Evolutionary conservation across 768 basidiomycete species (phyloP), one percentile per base, ranked within the genome.

Genomic region (Imleria badia): DNA sequence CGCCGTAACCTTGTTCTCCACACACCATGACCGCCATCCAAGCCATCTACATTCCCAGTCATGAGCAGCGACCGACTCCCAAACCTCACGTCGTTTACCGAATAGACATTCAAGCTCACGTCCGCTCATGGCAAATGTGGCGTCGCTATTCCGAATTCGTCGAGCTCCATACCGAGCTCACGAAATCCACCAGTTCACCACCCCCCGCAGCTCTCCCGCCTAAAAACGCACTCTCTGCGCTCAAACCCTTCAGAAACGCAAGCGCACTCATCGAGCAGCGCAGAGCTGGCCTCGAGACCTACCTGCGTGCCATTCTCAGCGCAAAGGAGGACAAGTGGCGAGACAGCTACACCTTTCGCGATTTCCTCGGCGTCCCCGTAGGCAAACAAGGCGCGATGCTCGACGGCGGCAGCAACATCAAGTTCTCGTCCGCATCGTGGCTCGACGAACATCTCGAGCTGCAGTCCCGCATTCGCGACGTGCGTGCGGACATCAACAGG

Each of bases 111-210:
- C 84, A 89, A 61, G 93, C 93, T 7, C 85, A 91, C 51, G 90
- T 94, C 29, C 86, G 91, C 56, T 87, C 91, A 67, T 98, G 95
- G 94, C 84, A 88, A 53, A 90, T 97, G 80, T 91, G 89, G 85
- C 79, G 89, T 54, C 89, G 96, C 46, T 98, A 98, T 75, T 94
- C 92, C 40, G 94, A 97, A 73, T 98, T 98, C 73, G 85, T 82
- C 66, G 86, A 91, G 63, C 84, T 98, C 8, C 82, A 95, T 70
- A 80, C 81, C 9, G 89, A 94, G 64, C 83, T 97, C 63, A 80
- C 81, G 26, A 86, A 88, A 66, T 81, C 86, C n/a, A 82, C 82
- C n/a, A 86, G 86, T 15, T 80, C 84, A n/a, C 73, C 86, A 19
- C 93, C 94, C 12, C 94, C 95, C 13, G 79, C 72, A 17, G 56